phyloP scores from a whole-genome alignment of 1,139 yeast species.

The Blastobotrys raffinosifermentans region DNA sequence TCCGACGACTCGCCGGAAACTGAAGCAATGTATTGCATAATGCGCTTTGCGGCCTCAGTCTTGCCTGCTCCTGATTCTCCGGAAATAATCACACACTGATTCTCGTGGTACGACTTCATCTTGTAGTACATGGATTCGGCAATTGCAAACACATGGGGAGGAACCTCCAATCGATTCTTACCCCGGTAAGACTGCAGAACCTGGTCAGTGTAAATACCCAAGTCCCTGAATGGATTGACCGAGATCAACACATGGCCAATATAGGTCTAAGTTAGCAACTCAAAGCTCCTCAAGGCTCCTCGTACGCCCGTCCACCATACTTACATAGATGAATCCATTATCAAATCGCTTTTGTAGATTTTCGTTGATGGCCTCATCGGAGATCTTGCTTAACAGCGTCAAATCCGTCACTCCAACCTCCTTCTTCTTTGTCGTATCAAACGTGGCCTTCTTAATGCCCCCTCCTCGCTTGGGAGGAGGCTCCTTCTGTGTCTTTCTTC shows the following conservation, averaged over 20 bases:
- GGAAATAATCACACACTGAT: constrained; percentile 95
- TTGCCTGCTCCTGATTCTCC: constrained; percentile 99
- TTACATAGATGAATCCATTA: constrained; percentile 84
- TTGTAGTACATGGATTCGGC: constrained; percentile 97
- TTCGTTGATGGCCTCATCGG: constrained; percentile 90
- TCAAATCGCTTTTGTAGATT: constrained; percentile 84
- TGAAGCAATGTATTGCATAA: constrained; percentile 96
- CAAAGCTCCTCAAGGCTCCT: not conserved
- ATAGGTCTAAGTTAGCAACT: constrained; percentile 26
- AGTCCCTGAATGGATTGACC: constrained; percentile 92
- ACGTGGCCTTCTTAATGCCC: constrained; percentile 83
- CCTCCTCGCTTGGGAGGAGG: constrained; percentile 47
- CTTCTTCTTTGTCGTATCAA: constrained; percentile 81
- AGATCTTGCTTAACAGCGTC: constrained; percentile 78
- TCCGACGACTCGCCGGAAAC: constrained; percentile 60
- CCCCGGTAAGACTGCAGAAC: constrained; percentile 76
- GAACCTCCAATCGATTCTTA: constrained; percentile 84
- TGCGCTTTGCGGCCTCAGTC: constrained; percentile 97
- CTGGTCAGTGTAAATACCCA: constrained; percentile 86
- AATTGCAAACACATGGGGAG: constrained; percentile 98
- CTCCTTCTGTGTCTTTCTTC: constrained; percentile 55
- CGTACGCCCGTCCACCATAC: too few relatives aligned
- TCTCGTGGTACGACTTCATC: constrained; percentile 89
- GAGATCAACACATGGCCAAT: constrained; percentile 60
- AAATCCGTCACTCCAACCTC: constrained; percentile 97